Base-by-base conservation (phyloP, 2,329 filamentous ascomycete species). In the Clarireedia paspali region DNA sequence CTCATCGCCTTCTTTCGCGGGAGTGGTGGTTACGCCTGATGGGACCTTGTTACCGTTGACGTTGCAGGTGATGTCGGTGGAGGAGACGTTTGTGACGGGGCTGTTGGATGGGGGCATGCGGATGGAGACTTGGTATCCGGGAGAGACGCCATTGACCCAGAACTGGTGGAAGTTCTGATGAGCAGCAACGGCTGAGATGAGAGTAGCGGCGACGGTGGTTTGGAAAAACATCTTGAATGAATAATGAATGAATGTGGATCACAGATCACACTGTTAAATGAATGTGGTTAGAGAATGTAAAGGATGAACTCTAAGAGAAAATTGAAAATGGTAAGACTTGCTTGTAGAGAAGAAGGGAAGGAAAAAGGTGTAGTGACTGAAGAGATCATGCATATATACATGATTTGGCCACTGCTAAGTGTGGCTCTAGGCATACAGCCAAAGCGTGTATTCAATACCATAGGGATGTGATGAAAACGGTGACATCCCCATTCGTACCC, bases 51-150 rank as follows among this genome's bases (percentile, higher is more conserved):
- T 60, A 27, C 72, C 67, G 27, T 71, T 71, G 15, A 69, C 69
- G 57, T 78, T 78, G 67, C 78, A 81, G 59, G 74, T 72, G 58
- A 81, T 75, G 62, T 75, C 73, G 55, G 72, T 66, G 49, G 74
- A 76, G 48, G 62, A 73, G 40, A 79, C 75, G 57, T 76, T 71
- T 50, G 52, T 47, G 10, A 82, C 72, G 6, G 79, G 78, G 15
- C 68, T 75, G 72, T 82, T 84, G 63, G 71, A 75, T 1, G 66
- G 51, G 1, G 78, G 77, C 6, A 77, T 61, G 51, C 79, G 74
- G 46, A 75, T 67, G 15, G 64, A 70, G 39, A 66, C 64, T 52
- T 71, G 56, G 47, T 69, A 68, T 14, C 69, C 70, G 5, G 70
- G 69, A 42, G 66, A 63, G 30, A 67, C 67, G 53, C 64, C 70